Base-by-base conservation (phyloP, 495 filamentous ascomycete species). In the Penicillium steckii region DNA sequence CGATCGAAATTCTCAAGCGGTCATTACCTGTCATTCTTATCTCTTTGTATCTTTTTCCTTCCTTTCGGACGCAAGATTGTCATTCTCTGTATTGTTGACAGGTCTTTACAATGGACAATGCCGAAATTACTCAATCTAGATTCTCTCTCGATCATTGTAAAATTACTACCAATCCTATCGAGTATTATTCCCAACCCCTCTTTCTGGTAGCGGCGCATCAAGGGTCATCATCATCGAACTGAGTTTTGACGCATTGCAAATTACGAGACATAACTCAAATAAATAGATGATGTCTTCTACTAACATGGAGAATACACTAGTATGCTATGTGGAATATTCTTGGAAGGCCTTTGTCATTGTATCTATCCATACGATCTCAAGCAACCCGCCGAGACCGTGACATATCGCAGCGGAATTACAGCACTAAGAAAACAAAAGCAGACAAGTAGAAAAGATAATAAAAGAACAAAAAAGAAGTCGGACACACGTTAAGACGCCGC, bases 401-500 rank as follows among this genome's bases (percentile, higher is more conserved):
- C 52, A 38, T 51, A 52, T 45, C 24, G 32, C 50, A 47, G 18
- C 37, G 32, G 44, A 42, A 59, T 55, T 59, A 59, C 52, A 59
- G 38, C 37, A 51, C 8, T 40, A 52, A 23, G 23, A 53, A 52
- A 40, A 50, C 26, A 43, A 26, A 40, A 44, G 47, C 25, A 24
- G 48, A 29, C 46, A 25, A 50, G 18, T 22, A 23, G 35, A 29
- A 48, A 54, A 29, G 44, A 54, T 46, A 48, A 43, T 43, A 46
- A 55, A 48, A 46, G 35, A 49, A 56, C 21, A 50, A 59, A 47
- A 47, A 35, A 46, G 42, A 57, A 53, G 51, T 64, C 56, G 56
- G 62, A 63, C 50, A 63, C 62, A 66, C 62, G 62, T 66, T 66
- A 66, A 60, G 62, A 66, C 62, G 62, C 62, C 62, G 62, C 60